phyloP scores from a whole-genome alignment of 352 stramenopile genomes.

The Phytophthora podocarpi region DNA sequence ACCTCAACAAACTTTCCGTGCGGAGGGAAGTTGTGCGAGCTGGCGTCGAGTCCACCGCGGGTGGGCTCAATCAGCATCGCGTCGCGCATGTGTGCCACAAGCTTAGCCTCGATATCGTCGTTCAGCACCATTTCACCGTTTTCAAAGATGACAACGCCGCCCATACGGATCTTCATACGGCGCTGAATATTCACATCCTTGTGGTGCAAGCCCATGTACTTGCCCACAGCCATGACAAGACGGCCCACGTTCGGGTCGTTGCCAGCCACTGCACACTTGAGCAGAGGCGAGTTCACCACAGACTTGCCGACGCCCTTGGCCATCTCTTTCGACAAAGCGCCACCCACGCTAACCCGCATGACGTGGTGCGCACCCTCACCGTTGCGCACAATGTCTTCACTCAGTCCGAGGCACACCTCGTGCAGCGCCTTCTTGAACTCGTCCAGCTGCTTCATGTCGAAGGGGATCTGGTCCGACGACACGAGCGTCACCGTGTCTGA shows the following conservation, averaged over 20 bases:
- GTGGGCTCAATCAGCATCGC: slow-evolving; percentile 90
- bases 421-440: slow-evolving; percentile 93
- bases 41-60: slow-evolving; percentile 74
- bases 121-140: slow-evolving; percentile 94
- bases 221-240: slow-evolving; percentile 95
- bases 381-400: slow-evolving; percentile 98
- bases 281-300: slow-evolving; percentile 95
- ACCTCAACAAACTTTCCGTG: slow-evolving; percentile 96
- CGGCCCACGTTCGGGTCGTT: slow-evolving; percentile 99
- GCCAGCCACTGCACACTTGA: slow-evolving; percentile 98
- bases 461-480: slow-evolving; percentile 93
- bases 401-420: slow-evolving; percentile 93
- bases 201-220: slow-evolving; percentile 96
- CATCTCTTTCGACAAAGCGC: slow-evolving; percentile 78
- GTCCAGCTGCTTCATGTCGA: slow-evolving; percentile 71
- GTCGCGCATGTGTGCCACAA: slow-evolving; percentile 95
- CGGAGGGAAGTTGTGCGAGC: slow-evolving; percentile 91
- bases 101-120: slow-evolving; percentile 91
- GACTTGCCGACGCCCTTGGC: slow-evolving; percentile 91
- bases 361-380: slow-evolving; percentile 98
- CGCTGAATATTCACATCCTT: slow-evolving; percentile 79
- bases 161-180: slow-evolving; percentile 87
- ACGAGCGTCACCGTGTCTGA: slow-evolving; percentile 97
- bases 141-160: slow-evolving; percentile 94
- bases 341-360: slow-evolving; percentile 93